phyloP scores from a whole-genome alignment of 208 protist species.

The Trypanosoma boissoni region DNA sequence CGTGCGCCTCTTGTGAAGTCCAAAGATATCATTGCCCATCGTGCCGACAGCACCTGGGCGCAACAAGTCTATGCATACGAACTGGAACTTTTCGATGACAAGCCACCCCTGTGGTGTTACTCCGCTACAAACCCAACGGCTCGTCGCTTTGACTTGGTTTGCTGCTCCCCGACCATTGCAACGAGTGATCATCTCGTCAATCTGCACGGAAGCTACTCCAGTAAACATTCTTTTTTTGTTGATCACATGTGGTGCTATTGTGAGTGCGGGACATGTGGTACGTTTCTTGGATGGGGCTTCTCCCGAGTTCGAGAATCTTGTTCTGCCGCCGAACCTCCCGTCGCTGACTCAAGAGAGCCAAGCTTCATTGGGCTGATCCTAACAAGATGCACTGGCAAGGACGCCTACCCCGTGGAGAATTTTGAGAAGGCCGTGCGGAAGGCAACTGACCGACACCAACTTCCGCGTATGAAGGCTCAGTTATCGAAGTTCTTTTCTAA shows the following conservation, averaged over 20 bases:
- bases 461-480: background rate
- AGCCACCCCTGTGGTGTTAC: slow-evolving; percentile 58
- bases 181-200: slow-evolving; percentile 13
- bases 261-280: slow-evolving; percentile 48
- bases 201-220: slow-evolving; percentile 37
- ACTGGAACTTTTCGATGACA: slow-evolving; percentile 61
- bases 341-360: background rate
- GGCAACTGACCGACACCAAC: background rate
- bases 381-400: slow-evolving; percentile 55
- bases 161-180: slow-evolving; percentile 12
- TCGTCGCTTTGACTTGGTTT: slow-evolving; percentile 72
- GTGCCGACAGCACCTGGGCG: slow-evolving; percentile 31
- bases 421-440: slow-evolving; percentile 14
- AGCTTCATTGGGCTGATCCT: slow-evolving; percentile 78
- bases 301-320: background rate
- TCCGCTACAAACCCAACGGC: slow-evolving; percentile 71
- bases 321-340: background rate
- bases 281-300: slow-evolving; percentile 84
- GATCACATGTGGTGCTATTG: slow-evolving; percentile 72
- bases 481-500: slow-evolving; percentile 6
- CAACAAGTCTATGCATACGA: slow-evolving; percentile 75
- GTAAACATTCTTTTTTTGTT: slow-evolving; percentile 76
- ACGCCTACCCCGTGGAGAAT: slow-evolving; percentile 23
- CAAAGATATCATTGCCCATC: slow-evolving; percentile 45
- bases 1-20: slow-evolving; percentile 36